Base-by-base conservation (phyloP, 1,284 basidiomycete species). In the Apiotrichum laibachii region DNA sequence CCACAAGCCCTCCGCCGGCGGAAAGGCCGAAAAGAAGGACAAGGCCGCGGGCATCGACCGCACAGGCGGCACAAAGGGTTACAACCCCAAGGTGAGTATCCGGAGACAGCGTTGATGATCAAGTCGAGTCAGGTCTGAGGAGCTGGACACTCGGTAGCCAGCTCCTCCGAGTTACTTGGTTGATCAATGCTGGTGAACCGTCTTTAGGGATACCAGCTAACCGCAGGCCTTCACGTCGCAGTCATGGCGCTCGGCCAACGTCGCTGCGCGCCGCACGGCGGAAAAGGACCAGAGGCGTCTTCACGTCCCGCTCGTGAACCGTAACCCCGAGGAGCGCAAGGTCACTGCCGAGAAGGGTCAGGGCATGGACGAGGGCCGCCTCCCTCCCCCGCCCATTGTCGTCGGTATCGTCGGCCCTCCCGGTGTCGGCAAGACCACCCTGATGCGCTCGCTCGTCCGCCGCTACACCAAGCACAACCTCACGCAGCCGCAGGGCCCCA, bases 321-420 rank as follows among this genome's bases (percentile, higher is more conserved):
- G 96, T 59, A 97, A 93, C 11, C 92, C 94, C 4, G 89, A 92
- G 55, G 89, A 92, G 63, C 84, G 76, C 34, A 79, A 79, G 61
- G 72, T 77, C 15, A 76, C 77, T 1, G 59, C 56, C 8, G 69
- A 73, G 57, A 75, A 76, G 65, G 72, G 74, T n/a, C 61, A 75
- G 57, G 72, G 74, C 39, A 74, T 77, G 69, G 72, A 72, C 48
- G 75, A 77, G 63, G 75, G 76, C 19, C 55, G 66, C 39, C 51
- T 77, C 34, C 75, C 88, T 53, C 92, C 95, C 1, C 95, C 96
- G 15, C 96, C 96, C 1, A 86, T 98, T 67, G 86, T 99, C 60
- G 86, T 99, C 45, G 95, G 94, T n/a, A 85, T 99, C 53, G 94
- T 98, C 51, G 96, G 96, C 0, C 95, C 96, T 16, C 89, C 94